Percentiles rank a stretch among this genome's conserved stretches.
Conservation (phyloP, 306 rosid species). For the Citrullus mucosospermus region DNA sequence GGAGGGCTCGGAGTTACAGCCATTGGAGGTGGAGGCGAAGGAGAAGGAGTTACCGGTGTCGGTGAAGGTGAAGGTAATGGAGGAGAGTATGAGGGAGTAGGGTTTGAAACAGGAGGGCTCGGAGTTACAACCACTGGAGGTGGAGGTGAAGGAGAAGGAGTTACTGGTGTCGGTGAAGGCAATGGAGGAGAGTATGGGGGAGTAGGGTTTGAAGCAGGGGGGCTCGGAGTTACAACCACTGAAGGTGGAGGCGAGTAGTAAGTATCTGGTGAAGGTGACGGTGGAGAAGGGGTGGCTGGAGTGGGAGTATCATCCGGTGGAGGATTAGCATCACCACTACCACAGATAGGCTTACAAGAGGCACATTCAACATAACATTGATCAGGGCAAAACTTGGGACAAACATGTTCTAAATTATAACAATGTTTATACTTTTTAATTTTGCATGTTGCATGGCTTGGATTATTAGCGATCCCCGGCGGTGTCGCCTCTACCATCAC, state of each 20-base stretch:
- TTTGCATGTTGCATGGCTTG: conserved; percentile 29
- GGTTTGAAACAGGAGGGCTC: neutral
- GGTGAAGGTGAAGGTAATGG: too few relatives aligned
- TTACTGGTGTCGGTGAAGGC: neutral
- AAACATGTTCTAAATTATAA: conserved; percentile 38
- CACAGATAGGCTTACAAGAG: conserved; percentile 40
- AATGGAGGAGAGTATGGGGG: neutral
- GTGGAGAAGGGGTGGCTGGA: conserved; percentile 8
- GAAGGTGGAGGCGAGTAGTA: neutral
- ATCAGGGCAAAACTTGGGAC: conserved; percentile 52
- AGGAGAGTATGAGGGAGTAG: neutral
- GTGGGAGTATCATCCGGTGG: conserved; percentile 10
- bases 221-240: neutral
- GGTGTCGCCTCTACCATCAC: conserved; percentile 21
- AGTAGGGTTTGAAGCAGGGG: neutral
- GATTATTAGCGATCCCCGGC: conserved; percentile 37
- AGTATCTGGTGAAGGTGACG: neutral
- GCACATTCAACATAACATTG: conserved; percentile 38
- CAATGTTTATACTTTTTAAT: conserved; percentile 41
- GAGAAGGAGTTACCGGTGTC: neutral
- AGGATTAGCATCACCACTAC: conserved; percentile 13
- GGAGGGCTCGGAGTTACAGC: neutral
- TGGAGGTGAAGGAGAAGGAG: neutral
- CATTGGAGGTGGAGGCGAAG: neutral
- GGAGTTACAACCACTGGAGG: neutral